Percentiles rank a stretch among this genome's conserved stretches.
phyloP scores from a whole-genome alignment of 2,329 filamentous ascomycete species.

The Coniochaeta sp. region DNA sequence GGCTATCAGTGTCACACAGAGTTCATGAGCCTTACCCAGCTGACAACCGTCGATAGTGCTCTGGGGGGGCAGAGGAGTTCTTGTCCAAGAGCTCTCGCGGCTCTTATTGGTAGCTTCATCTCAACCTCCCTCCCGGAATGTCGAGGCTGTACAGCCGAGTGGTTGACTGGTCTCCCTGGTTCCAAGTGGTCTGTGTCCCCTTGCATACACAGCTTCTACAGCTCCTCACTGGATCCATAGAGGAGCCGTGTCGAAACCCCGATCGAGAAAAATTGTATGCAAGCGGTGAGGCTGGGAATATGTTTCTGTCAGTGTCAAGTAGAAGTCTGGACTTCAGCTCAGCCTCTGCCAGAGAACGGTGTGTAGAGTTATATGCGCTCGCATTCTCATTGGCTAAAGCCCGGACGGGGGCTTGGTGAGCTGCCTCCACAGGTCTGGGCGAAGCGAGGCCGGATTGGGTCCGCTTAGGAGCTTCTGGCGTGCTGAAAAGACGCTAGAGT shows the following conservation, averaged over 20 bases:
- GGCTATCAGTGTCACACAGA: neutral
- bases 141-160: neutral
- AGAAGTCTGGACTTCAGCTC: neutral
- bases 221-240: neutral
- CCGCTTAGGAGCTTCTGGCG: constrained; percentile 3
- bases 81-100: neutral
- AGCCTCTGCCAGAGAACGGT: neutral
- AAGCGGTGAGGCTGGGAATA: neutral
- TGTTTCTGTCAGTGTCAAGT: neutral
- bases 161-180: neutral
- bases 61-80: neutral
- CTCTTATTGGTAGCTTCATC: neutral
- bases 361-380: neutral
- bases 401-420: neutral
- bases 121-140: neutral
- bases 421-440: constrained; percentile 2
- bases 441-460: constrained; percentile 4
- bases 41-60: neutral
- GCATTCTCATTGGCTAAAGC: neutral
- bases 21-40: neutral
- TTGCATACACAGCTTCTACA: neutral
- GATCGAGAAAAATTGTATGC: neutral
- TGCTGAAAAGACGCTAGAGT: constrained; percentile 4
- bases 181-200: no score
- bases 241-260: neutral